Evolutionary conservation across 768 basidiomycete genomes (phyloP), one percentile per base, ranked within the genome.

Genomic region (Termitomyces eurrhizus): DNA sequence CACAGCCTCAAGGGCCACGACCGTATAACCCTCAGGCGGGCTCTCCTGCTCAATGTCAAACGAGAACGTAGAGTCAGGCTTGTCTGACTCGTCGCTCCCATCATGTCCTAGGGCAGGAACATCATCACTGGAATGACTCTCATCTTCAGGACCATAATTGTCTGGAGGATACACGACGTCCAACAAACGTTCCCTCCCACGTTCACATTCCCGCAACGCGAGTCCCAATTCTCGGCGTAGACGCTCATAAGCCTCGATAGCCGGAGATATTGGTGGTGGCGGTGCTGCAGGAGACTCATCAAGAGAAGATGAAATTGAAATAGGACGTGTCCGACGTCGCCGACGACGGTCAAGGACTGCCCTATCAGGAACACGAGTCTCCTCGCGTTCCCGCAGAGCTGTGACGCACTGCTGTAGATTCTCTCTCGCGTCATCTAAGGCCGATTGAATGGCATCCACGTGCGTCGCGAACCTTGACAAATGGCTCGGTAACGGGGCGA

Each of bases 191-290:
- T 84, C 87, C 18, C 88, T 77, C 0, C 92, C 92, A 8, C 92
- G 82, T 71, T 93, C 92, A 68, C 90, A 93, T 66, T 93, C 92
- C 7, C 91, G 76, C 35, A 93, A 73, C 1, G 90, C 92, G 26
- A 88, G 72, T 8, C 92, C 92, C 8, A 94, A 80, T 66, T 93
- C 90, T 5, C 85, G 80, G 12, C 92, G 81, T 16, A 93, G 77
- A 0, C 86, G 77, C 58, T 93, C 92, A 68, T 92, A 93, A 7
- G 89, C 86, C 54, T 80, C 82, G 35, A 93, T 64, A 1, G 88
- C 85, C 1, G 80, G 79, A 56, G 79, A 75, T 18, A 79, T 67
- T 35, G 56, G 44, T 0, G 32, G 29, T 9, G 42, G 64, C 2
- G 88, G 83, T 2, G 78, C 4, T 12, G 48, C 48, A 14, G 16